phyloP scores from a whole-genome alignment of 2,329 filamentous ascomycete genomes.

The Zarea fungicola region DNA sequence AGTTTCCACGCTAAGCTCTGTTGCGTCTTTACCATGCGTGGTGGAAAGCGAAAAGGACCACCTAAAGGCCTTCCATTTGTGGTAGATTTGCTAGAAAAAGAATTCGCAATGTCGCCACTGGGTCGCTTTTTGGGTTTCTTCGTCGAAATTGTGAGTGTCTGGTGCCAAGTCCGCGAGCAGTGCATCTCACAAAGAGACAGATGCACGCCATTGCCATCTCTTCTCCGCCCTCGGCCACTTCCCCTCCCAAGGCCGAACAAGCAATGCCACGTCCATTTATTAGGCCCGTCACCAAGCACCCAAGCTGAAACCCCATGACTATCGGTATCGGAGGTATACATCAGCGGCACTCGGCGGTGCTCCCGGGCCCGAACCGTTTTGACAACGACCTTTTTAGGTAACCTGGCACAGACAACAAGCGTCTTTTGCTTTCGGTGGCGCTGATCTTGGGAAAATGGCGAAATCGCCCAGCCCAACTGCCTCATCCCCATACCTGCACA shows the following conservation, averaged over 20 bases:
- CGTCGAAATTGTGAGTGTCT: no score
- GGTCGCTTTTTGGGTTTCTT: no score
- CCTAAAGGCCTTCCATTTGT: not conserved
- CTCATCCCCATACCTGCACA: conserved; percentile 10
- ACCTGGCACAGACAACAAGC: not conserved
- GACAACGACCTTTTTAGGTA: not conserved
- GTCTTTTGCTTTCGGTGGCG: conserved; percentile 5
- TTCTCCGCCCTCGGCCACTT: not conserved
- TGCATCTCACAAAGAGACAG: not conserved
- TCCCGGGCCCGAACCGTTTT: conserved; percentile 9
- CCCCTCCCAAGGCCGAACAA: not conserved
- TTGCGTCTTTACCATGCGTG: not conserved
- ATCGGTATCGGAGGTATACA: conserved; percentile 6
- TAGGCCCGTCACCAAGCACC: not conserved
- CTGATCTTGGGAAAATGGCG: conserved; percentile 12
- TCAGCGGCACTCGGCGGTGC: conserved; percentile 10
- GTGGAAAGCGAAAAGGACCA: not conserved
- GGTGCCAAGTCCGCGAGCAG: no score
- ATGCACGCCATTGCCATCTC: not conserved
- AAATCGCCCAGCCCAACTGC: conserved; percentile 12
- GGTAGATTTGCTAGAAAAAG: not conserved
- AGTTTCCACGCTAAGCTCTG: conserved; percentile 6
- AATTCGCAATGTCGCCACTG: no score
- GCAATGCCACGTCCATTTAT: conserved; percentile 1
- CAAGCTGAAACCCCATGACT: conserved; percentile 2